Conservation (phyloP, 495 filamentous ascomycete genomes). For the Endocarpon pusillum region DNA sequence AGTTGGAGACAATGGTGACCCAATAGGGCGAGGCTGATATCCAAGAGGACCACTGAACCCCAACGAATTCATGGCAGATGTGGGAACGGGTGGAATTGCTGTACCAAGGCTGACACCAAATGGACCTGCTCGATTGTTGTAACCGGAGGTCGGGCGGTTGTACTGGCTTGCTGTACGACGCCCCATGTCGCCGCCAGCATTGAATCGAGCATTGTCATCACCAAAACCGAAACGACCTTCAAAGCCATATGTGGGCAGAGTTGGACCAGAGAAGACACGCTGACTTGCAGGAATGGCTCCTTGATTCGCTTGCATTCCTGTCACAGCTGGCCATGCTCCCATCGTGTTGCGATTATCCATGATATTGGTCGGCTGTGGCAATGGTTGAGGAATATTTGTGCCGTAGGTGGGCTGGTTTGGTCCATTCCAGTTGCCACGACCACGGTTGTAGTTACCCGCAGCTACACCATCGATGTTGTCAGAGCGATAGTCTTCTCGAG, state of each 20-base stretch:
- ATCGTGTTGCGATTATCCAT: neutral
- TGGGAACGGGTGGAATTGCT: slow-evolving; percentile 12
- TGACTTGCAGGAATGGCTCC: slow-evolving; percentile 13
- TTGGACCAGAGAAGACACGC: slow-evolving; percentile 25
- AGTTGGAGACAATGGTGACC: slow-evolving; percentile 69
- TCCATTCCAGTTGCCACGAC: slow-evolving; percentile 45
- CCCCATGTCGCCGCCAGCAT: slow-evolving; percentile 10
- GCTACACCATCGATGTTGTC: slow-evolving; percentile 44
- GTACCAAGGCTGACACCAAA: neutral
- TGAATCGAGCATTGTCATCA: slow-evolving; percentile 18
- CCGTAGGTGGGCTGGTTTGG: slow-evolving; percentile 17
- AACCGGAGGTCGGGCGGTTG: slow-evolving; percentile 20
- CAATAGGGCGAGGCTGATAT: slow-evolving; percentile 56
- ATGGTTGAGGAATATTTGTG: slow-evolving; percentile 2
- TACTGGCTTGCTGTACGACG: slow-evolving; percentile 24
- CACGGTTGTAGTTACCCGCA: slow-evolving; percentile 38
- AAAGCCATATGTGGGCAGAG: slow-evolving; percentile 17
- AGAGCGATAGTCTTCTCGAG: slow-evolving; percentile 49
- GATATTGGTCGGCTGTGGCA: neutral
- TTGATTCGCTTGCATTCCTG: slow-evolving; percentile 2
- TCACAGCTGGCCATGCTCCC: too few relatives aligned
- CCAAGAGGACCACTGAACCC: slow-evolving; percentile 6
- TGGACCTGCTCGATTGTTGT: slow-evolving; percentile 5
- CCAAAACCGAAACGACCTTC: slow-evolving; percentile 11
- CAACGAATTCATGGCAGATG: neutral